Evolutionary conservation across 148 eudicot genomes (phyloP).

Genomic region (Diospyros kaki): DNA sequence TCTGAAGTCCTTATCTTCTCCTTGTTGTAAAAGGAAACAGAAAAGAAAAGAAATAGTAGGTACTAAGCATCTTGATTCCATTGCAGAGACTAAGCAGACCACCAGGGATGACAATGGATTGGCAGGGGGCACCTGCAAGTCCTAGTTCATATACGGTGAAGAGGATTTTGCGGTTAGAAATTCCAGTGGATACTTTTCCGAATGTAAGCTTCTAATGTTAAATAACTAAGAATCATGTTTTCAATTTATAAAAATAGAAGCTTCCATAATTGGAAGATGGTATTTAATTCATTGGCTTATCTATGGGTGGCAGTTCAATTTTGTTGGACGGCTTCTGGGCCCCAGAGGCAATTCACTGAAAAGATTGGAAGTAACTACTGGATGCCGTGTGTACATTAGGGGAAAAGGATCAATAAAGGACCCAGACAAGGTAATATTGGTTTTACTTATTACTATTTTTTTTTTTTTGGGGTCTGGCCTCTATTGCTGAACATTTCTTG

Average conservation of each 20-base stretch:
- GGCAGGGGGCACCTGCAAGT: conserved; percentile 94
- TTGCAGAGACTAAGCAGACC: conserved; percentile 67
- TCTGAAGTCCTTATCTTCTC: background rate
- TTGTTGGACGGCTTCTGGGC: conserved; percentile 80
- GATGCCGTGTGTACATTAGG: conserved; percentile 82
- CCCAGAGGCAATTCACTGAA: conserved; percentile 22
- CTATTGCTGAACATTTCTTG: background rate
- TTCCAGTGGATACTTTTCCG: conserved; percentile 75
- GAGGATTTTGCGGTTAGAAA: conserved; percentile 70
- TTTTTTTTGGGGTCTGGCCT: background rate
- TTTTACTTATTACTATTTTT: background rate
- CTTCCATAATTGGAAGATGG: background rate
- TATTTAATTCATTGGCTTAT: background rate
- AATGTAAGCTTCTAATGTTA: conserved; percentile 43
- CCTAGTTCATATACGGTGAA: conserved; percentile 80
- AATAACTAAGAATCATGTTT: background rate
- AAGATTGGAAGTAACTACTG: conserved; percentile 78
- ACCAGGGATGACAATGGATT: conserved; percentile 86
- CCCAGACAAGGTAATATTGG: conserved; percentile 59
- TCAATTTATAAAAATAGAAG: background rate
- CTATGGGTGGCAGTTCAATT: conserved; percentile 59
- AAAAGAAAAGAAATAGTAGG: background rate
- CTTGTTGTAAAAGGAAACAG: background rate
- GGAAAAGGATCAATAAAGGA: conserved; percentile 90
- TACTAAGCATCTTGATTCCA: background rate